Evolutionary conservation across 2,329 filamentous ascomycete genomes (phyloP).

Genomic region (Aciculosporium take): DNA sequence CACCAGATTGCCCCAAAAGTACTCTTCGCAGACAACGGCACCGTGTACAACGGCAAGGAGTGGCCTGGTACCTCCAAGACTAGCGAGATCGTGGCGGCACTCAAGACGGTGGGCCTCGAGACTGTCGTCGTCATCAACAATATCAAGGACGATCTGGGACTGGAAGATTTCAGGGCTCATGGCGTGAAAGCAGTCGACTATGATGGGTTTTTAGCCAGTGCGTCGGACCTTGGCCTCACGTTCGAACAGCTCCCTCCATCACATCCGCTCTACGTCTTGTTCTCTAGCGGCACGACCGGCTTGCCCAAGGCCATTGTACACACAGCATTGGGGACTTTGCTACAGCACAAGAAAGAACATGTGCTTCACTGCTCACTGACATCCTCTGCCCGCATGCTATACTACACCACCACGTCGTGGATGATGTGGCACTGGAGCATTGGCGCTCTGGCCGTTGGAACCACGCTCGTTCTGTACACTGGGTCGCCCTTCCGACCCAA

Average conservation of each 20-base stretch:
- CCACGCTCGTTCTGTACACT: constrained; percentile 77
- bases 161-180: constrained; percentile 25
- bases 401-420: constrained; percentile 92
- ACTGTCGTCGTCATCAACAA: constrained; percentile 63
- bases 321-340: constrained; percentile 72
- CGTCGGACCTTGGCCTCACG: constrained; percentile 30
- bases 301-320: constrained; percentile 90
- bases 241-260: constrained; percentile 74
- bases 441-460: constrained; percentile 68
- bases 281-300: constrained; percentile 79
- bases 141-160: constrained; percentile 31
- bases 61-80: constrained; percentile 74
- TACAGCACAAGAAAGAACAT: constrained; percentile 97
- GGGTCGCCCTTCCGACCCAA: constrained; percentile 78
- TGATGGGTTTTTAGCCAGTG: constrained; percentile 26
- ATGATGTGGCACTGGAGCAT: constrained; percentile 99
- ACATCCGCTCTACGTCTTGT: constrained; percentile 86
- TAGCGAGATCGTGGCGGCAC: constrained; percentile 53
- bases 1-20: constrained; percentile 72
- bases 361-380: constrained; percentile 71
- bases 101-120: constrained; percentile 47
- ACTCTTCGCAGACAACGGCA: constrained; percentile 77
- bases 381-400: constrained; percentile 62
- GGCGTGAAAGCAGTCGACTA: constrained; percentile 31
- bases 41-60: constrained; percentile 79